Evolutionary conservation across 768 basidiomycete genomes (phyloP).

Genomic region (Lentinula sp.): DNA sequence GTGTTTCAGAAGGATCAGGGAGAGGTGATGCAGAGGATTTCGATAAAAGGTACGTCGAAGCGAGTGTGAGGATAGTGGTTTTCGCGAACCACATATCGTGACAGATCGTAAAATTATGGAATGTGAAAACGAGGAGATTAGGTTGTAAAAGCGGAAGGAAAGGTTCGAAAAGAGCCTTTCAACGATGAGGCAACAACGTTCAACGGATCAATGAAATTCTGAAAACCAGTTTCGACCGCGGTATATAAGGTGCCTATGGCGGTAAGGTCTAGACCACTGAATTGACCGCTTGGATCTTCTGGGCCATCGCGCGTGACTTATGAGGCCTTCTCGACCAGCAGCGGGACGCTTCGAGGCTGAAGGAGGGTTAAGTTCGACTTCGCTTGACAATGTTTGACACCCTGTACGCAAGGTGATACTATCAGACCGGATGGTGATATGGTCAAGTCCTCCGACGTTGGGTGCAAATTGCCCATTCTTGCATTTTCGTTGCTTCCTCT

Average conservation of each 20-base stretch:
- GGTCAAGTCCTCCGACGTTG: too few relatives aligned
- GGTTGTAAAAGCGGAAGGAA: neutral
- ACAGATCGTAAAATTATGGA: neutral
- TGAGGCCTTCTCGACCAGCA: neutral
- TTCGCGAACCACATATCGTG: neutral
- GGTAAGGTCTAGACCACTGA: neutral
- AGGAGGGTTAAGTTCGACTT: neutral
- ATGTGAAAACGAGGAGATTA: neutral
- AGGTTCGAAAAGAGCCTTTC: neutral
- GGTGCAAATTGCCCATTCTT: too few relatives aligned
- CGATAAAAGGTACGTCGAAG: neutral
- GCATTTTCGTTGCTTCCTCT: too few relatives aligned
- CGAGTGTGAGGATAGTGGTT: slow-evolving; percentile 5
- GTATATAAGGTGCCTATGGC: neutral
- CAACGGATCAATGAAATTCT: neutral
- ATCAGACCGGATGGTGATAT: too few relatives aligned
- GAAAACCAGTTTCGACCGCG: neutral
- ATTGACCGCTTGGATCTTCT: neutral
- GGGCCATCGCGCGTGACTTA: neutral
- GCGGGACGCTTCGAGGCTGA: neutral
- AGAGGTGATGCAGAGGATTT: neutral
- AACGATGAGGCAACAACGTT: neutral
- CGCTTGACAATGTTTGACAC: neutral
- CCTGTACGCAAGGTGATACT: neutral
- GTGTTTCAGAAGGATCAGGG: neutral